A percentile compares a stretch with the other conserved stretches of the same genome.
These are phyloP conservation scores for Lactarius trivialis DNA, from an alignment of 768 basidiomycete species.

Conservation along the genomic window DNA sequence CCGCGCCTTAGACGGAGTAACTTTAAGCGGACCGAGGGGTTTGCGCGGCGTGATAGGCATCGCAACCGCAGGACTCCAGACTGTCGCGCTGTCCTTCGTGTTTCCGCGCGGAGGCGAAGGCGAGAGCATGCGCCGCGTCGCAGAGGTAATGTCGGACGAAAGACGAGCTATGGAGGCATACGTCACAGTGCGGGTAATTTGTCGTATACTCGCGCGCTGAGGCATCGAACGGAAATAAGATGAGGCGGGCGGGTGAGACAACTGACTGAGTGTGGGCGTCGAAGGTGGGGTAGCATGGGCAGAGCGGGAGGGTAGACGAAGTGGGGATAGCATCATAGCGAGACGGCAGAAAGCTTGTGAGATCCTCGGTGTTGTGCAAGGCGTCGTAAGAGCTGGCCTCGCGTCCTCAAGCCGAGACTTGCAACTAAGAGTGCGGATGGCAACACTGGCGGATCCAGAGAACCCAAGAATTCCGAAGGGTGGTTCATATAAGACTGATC, in stretches of 20 bases:
- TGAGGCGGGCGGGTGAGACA: neutral
- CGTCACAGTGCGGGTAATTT: neutral
- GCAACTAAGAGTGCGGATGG: neutral
- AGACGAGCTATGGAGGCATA: neutral
- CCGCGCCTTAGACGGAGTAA: neutral
- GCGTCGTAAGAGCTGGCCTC: neutral
- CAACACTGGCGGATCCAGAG: neutral
- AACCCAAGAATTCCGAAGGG: neutral
- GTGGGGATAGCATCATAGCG: neutral
- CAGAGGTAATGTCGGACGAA: neutral
- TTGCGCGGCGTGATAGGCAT: neutral
- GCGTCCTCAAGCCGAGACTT: neutral
- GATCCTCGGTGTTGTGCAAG: neutral
- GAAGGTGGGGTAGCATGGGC: neutral
- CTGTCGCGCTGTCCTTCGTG: neutral
- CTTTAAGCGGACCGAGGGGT: neutral
- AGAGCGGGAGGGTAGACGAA: neutral
- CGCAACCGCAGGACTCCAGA: neutral
- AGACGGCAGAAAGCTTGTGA: neutral
- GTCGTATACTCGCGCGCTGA: neutral
- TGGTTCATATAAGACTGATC: neutral
- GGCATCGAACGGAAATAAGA: neutral
- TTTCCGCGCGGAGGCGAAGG: neutral
- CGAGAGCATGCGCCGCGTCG: constrained; percentile 1
- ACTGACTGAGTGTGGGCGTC: neutral